A percentile compares a stretch with the other conserved stretches of the same genome.
These are phyloP conservation scores for Macrophomina tecta DNA, from an alignment of 2,329 filamentous ascomycete genomes.

Conservation along the genomic window DNA sequence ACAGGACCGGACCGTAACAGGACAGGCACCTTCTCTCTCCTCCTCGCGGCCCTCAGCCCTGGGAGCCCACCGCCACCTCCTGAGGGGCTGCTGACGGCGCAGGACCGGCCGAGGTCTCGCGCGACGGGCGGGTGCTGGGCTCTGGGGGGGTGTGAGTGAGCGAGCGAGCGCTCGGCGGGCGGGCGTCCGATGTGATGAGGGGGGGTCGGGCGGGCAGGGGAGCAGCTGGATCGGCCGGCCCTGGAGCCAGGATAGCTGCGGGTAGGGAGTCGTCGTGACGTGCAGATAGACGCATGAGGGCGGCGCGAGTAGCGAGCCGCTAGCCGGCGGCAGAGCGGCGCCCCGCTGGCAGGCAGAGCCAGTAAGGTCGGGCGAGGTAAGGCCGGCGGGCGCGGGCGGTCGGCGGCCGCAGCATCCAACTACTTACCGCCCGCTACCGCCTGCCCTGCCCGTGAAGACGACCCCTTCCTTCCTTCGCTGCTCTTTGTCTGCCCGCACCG, in stretches of 20 bases:
- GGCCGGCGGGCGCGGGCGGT: background rate
- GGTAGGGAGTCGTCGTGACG: slow-evolving; percentile 19
- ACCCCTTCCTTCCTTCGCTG: background rate
- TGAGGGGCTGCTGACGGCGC: slow-evolving; percentile 26
- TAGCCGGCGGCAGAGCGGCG: slow-evolving; percentile 10
- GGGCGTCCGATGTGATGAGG: slow-evolving; percentile 13
- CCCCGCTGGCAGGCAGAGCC: slow-evolving; percentile 2
- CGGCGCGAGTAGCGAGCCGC: slow-evolving; percentile 20
- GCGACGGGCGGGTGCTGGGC: background rate
- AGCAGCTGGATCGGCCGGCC: slow-evolving; percentile 19
- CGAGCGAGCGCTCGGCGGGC: background rate
- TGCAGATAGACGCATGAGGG: slow-evolving; percentile 26
- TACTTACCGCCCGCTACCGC: background rate
- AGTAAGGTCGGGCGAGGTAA: background rate
- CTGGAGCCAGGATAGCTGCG: slow-evolving; percentile 18
- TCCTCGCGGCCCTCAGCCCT: background rate
- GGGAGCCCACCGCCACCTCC: slow-evolving; percentile 17
- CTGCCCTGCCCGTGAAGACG: slow-evolving; percentile 12
- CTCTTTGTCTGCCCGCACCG: slow-evolving; percentile 16
- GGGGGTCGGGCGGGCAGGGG: slow-evolving; percentile 3
- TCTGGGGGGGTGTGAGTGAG: background rate
- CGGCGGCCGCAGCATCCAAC: no score
- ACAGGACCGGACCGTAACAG: background rate
- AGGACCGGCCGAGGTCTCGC: slow-evolving; percentile 27
- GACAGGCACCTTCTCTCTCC: background rate